Evolutionary conservation across 495 filamentous ascomycete species (phyloP).

Genomic region (Lasiosphaeria hispida): DNA sequence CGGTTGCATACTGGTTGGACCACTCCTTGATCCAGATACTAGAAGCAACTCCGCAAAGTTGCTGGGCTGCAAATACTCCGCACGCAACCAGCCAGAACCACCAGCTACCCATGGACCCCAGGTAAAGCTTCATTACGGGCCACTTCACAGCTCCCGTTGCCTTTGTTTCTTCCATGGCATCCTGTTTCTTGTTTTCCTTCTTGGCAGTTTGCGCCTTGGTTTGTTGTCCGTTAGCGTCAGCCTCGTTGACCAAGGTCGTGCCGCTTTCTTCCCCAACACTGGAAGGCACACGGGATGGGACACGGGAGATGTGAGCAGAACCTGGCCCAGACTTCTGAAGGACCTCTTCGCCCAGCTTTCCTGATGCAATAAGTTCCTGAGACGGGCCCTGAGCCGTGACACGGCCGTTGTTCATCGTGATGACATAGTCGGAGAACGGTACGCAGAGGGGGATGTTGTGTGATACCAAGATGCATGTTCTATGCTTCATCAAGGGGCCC

Average conservation of each 20-base stretch:
- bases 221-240: conserved; percentile 33
- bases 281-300: conserved; percentile 73
- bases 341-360: conserved; percentile 77
- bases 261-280: conserved; percentile 55
- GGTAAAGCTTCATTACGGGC: conserved; percentile 78
- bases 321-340: conserved; percentile 62
- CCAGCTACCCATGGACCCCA: conserved; percentile 87
- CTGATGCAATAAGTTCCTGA: conserved; percentile 74
- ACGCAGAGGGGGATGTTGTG: conserved; percentile 88
- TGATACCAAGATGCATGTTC: conserved; percentile 96
- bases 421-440: conserved; percentile 72
- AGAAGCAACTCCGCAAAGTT: conserved; percentile 77
- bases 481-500: conserved; percentile 80
- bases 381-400: conserved; percentile 73
- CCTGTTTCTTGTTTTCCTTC: conserved; percentile 46
- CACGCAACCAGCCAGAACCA: conserved; percentile 83
- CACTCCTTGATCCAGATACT: conserved; percentile 95
- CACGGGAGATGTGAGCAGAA: conserved; percentile 63
- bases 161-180: conserved; percentile 68
- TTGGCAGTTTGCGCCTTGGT: conserved; percentile 39
- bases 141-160: conserved; percentile 82
- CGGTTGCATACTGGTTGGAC: conserved; percentile 57
- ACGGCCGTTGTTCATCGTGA: conserved; percentile 84
- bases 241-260: conserved; percentile 45
- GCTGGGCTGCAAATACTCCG: conserved; percentile 72